Conservation (phyloP, 2,329 filamentous ascomycete species). For the Lasiodiplodia gonubiensis region DNA sequence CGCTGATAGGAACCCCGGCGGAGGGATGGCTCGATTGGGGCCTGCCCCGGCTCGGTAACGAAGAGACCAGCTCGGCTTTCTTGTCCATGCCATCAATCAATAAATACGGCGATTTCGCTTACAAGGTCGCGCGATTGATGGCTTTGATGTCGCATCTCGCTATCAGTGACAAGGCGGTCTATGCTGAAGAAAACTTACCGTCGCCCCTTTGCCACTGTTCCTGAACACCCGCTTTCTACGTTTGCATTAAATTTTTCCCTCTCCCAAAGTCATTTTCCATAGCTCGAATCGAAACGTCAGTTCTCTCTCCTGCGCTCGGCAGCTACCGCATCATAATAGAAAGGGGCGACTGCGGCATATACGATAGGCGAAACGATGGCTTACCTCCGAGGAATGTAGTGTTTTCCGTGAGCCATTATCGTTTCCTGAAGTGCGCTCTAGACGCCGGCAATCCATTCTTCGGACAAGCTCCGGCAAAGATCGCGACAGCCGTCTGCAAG, state of each 20-base stretch:
- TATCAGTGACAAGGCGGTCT: too few species aligned
- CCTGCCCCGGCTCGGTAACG: constrained; percentile 1
- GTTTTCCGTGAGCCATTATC: not conserved
- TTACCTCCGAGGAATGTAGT: not conserved
- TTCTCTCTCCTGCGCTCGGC: not conserved
- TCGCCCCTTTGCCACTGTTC: not conserved
- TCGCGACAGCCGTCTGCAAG: not conserved
- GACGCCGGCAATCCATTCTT: not conserved
- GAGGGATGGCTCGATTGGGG: not conserved
- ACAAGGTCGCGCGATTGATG: constrained; percentile 7
- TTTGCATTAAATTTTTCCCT: not conserved
- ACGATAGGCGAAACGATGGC: not conserved
- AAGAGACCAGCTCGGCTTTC: not conserved
- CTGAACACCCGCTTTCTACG: not conserved
- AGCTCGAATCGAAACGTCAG: not conserved
- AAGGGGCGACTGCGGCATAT: not conserved
- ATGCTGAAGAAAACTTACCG: not conserved
- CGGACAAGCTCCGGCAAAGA: not conserved
- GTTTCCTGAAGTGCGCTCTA: not conserved
- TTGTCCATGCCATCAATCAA: not conserved
- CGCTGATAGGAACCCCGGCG: not conserved
- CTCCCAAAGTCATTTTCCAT: not conserved
- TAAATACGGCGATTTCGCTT: not conserved
- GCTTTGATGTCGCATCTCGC: constrained; percentile 7
- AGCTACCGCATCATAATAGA: not conserved